phyloP scores from a whole-genome alignment of 345 rosid species.

The Aurinia saxatilis region DNA sequence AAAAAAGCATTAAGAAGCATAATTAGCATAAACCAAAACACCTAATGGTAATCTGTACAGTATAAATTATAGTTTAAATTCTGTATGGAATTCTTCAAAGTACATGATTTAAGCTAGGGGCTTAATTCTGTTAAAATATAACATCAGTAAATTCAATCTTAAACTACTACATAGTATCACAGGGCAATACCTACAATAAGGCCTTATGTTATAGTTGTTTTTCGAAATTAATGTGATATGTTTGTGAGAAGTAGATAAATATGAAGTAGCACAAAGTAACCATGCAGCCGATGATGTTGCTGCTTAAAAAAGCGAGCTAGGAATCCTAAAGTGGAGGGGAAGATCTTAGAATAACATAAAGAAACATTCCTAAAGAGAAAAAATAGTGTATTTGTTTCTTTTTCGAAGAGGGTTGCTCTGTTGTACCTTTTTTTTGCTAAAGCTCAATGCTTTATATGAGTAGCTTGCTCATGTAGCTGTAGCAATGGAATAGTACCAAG shows the following conservation, averaged over 20 bases:
- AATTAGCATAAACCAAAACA: neutral
- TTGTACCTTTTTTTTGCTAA: slow-evolving; percentile 24
- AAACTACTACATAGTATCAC: neutral
- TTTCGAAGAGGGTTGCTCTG: slow-evolving; percentile 17
- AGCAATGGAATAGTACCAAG: slow-evolving; percentile 21
- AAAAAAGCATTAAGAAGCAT: slow-evolving; percentile 3
- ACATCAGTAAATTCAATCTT: neutral
- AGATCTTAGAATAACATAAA: slow-evolving; percentile 30
- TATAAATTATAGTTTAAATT: neutral
- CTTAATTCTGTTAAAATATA: neutral
- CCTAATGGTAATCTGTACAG: neutral
- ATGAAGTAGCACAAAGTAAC: slow-evolving; percentile 17
- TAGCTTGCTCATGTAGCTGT: slow-evolving; percentile 24
- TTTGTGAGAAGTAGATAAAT: slow-evolving; percentile 16
- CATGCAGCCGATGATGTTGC: slow-evolving; percentile 30
- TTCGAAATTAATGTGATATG: slow-evolving; percentile 7
- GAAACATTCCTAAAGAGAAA: slow-evolving; percentile 23
- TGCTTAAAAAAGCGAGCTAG: slow-evolving; percentile 24
- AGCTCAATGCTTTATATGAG: slow-evolving; percentile 27
- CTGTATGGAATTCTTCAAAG: neutral
- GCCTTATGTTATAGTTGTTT: neutral
- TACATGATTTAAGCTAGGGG: neutral
- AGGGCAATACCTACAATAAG: neutral
- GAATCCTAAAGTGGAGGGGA: slow-evolving; percentile 19
- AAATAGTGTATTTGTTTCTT: slow-evolving; percentile 20